Percentiles rank a stretch among this genome's conserved stretches.
These are phyloP conservation scores for Talaromyces ruber DNA, from an alignment of 495 filamentous ascomycete species.

Conservation along the genomic window DNA sequence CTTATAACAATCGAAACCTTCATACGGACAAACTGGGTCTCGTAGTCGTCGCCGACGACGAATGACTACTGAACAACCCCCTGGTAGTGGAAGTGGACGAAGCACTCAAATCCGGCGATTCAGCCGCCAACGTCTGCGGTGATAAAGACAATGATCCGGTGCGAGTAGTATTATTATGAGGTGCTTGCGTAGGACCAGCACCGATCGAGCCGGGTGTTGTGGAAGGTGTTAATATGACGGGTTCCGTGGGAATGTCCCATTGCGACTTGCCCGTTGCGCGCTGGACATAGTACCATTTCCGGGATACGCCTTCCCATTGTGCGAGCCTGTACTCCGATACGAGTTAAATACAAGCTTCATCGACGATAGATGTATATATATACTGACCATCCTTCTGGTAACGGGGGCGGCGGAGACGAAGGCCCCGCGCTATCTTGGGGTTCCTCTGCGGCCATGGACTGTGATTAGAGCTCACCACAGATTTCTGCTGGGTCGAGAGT, in stretches of 20 bases:
- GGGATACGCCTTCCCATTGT: conserved; percentile 67
- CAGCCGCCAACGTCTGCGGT: conserved; percentile 7
- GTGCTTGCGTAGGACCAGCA: conserved; percentile 21
- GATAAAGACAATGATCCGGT: conserved; percentile 13
- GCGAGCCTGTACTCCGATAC: conserved; percentile 46
- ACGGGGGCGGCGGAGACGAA: conserved; percentile 57
- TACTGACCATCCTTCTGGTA: conserved; percentile 62
- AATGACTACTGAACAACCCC: background rate
- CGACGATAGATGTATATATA: background rate
- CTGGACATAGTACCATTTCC: conserved; percentile 76
- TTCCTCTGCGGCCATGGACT: conserved; percentile 22
- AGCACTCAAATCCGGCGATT: conserved; percentile 11
- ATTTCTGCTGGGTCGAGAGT: background rate
- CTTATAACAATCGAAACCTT: background rate
- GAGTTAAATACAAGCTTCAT: background rate
- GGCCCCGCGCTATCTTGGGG: conserved; percentile 61
- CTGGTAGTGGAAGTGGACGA: background rate
- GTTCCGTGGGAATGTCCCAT: conserved; percentile 68
- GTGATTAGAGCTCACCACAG: background rate
- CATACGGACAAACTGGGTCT: conserved; percentile 23
- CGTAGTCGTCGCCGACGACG: conserved; percentile 10
- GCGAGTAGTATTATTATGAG: conserved; percentile 5
- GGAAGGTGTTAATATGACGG: conserved; percentile 35
- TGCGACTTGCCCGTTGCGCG: conserved; percentile 64
- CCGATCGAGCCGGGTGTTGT: conserved; percentile 25